Percentiles rank a stretch among this genome's conserved stretches.
These are phyloP conservation scores for Geranium rotundifolium DNA, from an alignment of 345 rosid species.

Conservation along the genomic window DNA sequence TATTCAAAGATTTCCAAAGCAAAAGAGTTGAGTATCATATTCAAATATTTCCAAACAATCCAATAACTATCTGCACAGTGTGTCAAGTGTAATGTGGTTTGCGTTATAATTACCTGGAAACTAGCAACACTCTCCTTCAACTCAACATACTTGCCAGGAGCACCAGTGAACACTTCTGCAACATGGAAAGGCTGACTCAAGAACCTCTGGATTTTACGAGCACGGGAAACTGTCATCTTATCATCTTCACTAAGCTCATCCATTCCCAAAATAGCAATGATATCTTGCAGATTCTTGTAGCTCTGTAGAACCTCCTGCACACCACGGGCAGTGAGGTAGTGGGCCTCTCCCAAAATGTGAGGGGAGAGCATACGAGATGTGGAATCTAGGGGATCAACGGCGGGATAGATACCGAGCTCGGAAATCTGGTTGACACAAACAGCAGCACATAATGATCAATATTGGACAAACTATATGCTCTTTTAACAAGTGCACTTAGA, in stretches of 20 bases:
- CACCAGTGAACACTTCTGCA: conserved; percentile 98
- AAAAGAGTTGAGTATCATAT: too few species aligned
- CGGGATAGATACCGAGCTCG: conserved; percentile 98
- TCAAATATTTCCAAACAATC: too few species aligned
- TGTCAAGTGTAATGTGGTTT: not conserved
- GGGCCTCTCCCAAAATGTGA: conserved; percentile 86
- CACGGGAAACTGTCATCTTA: conserved; percentile 91
- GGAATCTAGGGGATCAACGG: conserved; percentile 97
- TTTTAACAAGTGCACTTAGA: not conserved
- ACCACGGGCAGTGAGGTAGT: conserved; percentile 95
- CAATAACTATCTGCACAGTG: too few species aligned
- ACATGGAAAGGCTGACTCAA: conserved; percentile 99
- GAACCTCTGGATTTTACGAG: conserved; percentile 92
- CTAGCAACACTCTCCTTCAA: conserved; percentile 81
- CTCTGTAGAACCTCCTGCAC: conserved; percentile 97
- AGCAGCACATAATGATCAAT: not conserved
- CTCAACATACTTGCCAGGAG: conserved; percentile 94
- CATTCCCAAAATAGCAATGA: conserved; percentile 97
- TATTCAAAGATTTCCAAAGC: not conserved
- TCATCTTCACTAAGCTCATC: conserved; percentile 99
- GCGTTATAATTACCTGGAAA: conserved; percentile 61
- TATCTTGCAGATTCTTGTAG: conserved; percentile 98
- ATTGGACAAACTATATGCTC: not conserved
- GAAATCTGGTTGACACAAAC: conserved; percentile 44
- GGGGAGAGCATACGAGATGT: conserved; percentile 99